Percentiles rank a stretch among this genome's conserved stretches.
Evolutionary conservation across 345 rosid species (phyloP).

Genomic region (Dipteronia sinensis): DNA sequence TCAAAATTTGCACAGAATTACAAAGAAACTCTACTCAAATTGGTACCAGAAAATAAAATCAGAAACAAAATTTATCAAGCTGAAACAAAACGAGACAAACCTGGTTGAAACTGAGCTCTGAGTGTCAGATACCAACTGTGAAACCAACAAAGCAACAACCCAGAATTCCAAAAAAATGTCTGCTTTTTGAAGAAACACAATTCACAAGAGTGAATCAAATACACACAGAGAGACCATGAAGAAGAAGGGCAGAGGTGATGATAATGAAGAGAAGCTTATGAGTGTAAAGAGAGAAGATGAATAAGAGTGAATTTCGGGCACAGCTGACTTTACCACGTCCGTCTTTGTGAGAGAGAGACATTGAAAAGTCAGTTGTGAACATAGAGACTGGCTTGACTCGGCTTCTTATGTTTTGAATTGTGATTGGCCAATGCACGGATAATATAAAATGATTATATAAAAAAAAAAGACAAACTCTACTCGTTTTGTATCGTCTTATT

Average conservation of each 20-base stretch:
- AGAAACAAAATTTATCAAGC: neutral
- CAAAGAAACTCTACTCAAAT: neutral
- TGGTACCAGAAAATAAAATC: neutral
- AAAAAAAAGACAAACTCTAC: too few relatives aligned
- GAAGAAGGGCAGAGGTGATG: neutral
- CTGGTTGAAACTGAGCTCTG: constrained; percentile 11
- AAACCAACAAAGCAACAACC: neutral
- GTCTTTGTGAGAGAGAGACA: neutral
- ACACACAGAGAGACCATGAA: neutral
- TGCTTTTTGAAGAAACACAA: neutral
- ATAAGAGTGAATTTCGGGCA: neutral
- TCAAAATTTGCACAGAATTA: neutral
- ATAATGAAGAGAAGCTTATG: too few relatives aligned
- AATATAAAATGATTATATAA: too few relatives aligned
- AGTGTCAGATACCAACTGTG: neutral
- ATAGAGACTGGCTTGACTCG: neutral
- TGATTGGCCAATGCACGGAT: neutral
- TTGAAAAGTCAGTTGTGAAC: neutral
- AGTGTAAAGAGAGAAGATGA: neutral
- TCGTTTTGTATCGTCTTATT: too few relatives aligned
- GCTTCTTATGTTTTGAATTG: neutral
- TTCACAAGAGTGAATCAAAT: neutral
- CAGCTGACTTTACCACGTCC: neutral
- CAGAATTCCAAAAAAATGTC: neutral
- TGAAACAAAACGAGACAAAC: neutral